Base-by-base conservation (phyloP, 208 protist genomes). In the Leishmania tarentolae region DNA sequence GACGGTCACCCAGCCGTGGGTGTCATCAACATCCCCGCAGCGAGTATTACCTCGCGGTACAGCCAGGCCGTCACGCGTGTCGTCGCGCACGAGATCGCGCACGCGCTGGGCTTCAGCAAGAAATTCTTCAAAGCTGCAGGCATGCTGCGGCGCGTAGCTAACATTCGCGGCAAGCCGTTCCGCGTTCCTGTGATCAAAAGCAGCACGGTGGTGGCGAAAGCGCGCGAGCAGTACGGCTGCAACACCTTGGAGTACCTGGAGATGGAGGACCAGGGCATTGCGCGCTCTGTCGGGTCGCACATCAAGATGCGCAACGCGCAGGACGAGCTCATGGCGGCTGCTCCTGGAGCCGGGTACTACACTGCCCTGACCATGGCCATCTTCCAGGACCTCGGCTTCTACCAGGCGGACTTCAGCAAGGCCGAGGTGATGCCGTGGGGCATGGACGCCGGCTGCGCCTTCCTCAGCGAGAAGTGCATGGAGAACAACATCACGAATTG, bases 361-460 rank as follows among this genome's bases (percentile, higher is more conserved):
- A 95, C 80, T 13, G 82, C 78, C 6, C 75, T 98, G 9, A 98
- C 95, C n/a, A 80, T 98, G 66, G 87, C 94, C 0, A 61, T 85
- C 0, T 92, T 98, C 63, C 76, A 95, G n/a, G 94, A 97, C 80
- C 76, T 93, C 4, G 91, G 90, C 47, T 95, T 85, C 76, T 98
- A 98, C 87, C 44, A 75, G 28, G 92, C 80, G 31, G 82, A 91
- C 80, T 96, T 90, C 83, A 66, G 6, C 68, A 87, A 86, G 50
- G 90, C 86, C 1, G 90, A 97, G 66, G 71, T 47, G 35, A 94
- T 98, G 86, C 28, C 57, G 42, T 98, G 92, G 91, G 95, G 94
- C 53, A 61, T 78, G 31, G 82, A 90, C 21, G 42, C 73, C 0
- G 94, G 96, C 42, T 97, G 94, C 78, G 52, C 15, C 35, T 87